A percentile compares a stretch with the other conserved stretches of the same genome.
Evolutionary conservation across 495 filamentous ascomycete genomes (phyloP).

Genomic region (Talaromyces proteolyticus): DNA sequence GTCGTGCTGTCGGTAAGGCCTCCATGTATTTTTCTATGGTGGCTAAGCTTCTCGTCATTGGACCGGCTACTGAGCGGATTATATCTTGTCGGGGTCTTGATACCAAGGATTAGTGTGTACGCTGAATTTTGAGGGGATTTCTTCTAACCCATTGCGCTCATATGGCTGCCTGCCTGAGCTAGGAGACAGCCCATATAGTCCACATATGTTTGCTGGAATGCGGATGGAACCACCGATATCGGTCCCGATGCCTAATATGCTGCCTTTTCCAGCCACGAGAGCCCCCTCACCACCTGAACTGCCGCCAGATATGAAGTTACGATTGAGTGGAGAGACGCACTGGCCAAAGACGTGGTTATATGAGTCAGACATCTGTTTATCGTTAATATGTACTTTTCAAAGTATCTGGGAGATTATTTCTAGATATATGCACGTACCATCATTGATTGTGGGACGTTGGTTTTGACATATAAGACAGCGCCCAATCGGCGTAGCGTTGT

Average conservation of each 20-base stretch:
- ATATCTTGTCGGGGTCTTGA: constrained; percentile 24
- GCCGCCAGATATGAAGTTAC: constrained; percentile 51
- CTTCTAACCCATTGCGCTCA: constrained; percentile 3
- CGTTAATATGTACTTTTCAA: not conserved
- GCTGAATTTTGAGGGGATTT: not conserved
- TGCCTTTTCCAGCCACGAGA: constrained; percentile 52
- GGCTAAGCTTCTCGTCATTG: constrained; percentile 18
- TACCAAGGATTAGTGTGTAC: not conserved
- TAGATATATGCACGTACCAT: constrained; percentile 23
- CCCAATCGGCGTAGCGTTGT: constrained; percentile 26
- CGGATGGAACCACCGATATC: constrained; percentile 67
- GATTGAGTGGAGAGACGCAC: constrained; percentile 54
- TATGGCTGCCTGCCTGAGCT: constrained; percentile 52
- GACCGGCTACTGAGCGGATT: constrained; percentile 23
- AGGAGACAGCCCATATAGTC: constrained; percentile 61
- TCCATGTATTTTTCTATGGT: constrained; percentile 27
- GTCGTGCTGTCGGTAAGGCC: constrained; percentile 14
- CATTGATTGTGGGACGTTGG: constrained; percentile 52
- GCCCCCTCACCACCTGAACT: constrained; percentile 64
- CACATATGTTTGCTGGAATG: constrained; percentile 57
- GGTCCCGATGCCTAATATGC: constrained; percentile 59
- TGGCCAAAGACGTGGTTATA: constrained; percentile 39
- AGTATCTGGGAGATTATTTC: not conserved
- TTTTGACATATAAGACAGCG: constrained; percentile 58
- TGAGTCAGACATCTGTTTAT: constrained; percentile 46